Percentiles rank a stretch among this genome's conserved stretches.
phyloP scores from a whole-genome alignment of 2,329 filamentous ascomycete genomes.

The Pestalotiopsis sp. region DNA sequence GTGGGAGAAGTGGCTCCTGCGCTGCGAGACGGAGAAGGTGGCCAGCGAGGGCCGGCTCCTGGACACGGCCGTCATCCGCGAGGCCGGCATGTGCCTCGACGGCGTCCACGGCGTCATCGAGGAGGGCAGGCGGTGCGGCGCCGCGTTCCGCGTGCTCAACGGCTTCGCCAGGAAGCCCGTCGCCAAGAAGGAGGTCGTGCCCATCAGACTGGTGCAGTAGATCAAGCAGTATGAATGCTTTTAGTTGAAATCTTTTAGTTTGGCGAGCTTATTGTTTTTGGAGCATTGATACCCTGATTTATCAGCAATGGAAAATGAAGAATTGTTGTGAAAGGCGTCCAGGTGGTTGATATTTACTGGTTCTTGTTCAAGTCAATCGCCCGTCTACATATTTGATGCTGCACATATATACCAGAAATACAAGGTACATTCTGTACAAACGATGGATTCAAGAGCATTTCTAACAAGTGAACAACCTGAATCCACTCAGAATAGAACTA shows the following conservation, averaged over 20 bases:
- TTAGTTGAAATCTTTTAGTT: background rate
- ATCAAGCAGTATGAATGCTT: background rate
- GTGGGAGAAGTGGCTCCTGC: constrained; percentile 96
- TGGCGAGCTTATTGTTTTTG: background rate
- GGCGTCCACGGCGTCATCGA: constrained; percentile 63
- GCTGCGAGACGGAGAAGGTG: constrained; percentile 79
- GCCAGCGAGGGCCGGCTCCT: constrained; percentile 66
- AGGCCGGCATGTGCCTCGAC: constrained; percentile 62
- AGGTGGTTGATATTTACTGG: background rate
- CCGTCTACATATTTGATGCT: no score
- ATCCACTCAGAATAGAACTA: no score
- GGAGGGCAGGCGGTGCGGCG: constrained; percentile 61
- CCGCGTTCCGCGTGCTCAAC: constrained; percentile 62
- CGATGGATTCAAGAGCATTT: no score
- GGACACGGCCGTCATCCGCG: constrained; percentile 52
- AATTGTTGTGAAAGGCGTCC: background rate
- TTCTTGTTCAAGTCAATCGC: background rate
- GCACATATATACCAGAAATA: no score
- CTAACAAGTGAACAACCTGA: no score
- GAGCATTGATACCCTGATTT: background rate
- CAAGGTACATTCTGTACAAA: no score
- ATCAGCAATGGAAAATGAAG: background rate
- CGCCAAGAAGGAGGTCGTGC: constrained; percentile 13
- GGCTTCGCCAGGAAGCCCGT: constrained; percentile 66
- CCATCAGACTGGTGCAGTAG: constrained; percentile 10